phyloP scores from a whole-genome alignment of 257 asterid species.

The Jasminum sambac region DNA sequence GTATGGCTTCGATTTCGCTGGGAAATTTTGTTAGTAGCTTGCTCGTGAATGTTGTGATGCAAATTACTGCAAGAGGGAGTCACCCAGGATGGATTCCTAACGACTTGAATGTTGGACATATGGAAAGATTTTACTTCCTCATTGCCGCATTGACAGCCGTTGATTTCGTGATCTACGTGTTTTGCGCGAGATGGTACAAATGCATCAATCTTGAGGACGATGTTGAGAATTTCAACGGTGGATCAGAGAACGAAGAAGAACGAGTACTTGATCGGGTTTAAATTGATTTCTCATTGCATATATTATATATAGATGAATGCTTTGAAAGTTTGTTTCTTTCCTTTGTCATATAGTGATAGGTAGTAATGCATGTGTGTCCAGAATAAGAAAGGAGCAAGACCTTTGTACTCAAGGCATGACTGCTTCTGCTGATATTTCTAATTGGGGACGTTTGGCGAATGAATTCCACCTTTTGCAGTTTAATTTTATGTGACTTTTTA shows the following conservation, averaged over 20 bases:
- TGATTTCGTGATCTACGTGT: constrained; percentile 47
- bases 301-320: too few species aligned
- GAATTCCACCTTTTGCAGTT: too few species aligned
- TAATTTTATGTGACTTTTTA: too few species aligned
- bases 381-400: constrained; percentile 21
- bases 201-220: constrained; percentile 24
- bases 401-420: constrained; percentile 25
- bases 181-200: constrained; percentile 62
- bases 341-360: not conserved
- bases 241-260: constrained; percentile 13
- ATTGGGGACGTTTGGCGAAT: too few species aligned
- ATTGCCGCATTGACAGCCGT: constrained; percentile 45
- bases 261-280: constrained; percentile 33
- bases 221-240: not conserved
- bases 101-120: constrained; percentile 54
- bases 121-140: constrained; percentile 66
- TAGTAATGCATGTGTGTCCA: not conserved
- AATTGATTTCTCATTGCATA: not conserved
- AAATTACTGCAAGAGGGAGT: constrained; percentile 36
- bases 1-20: constrained; percentile 79
- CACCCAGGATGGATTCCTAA: constrained; percentile 72
- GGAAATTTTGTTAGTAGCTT: constrained; percentile 73
- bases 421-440: constrained; percentile 18
- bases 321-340: not conserved
- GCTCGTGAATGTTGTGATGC: constrained; percentile 65